Evolutionary conservation across 345 rosid species (phyloP), one percentile per base, ranked within the genome.

Genomic region (Aquilaria sinensis): DNA sequence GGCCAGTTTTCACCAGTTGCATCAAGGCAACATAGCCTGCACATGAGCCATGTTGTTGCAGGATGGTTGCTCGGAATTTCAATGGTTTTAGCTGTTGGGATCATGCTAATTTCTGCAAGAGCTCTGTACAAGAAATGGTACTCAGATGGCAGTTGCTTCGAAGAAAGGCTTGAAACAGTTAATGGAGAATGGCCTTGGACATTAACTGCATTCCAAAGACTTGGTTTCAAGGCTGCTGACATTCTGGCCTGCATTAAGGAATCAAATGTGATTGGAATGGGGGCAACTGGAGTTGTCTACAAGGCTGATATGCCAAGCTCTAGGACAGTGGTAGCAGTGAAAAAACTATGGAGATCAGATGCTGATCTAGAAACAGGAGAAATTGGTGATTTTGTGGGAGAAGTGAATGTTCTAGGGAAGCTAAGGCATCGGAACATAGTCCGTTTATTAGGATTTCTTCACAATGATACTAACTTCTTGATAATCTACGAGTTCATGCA

Each of bases 111-210:
- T n/a, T 67, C 71, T 29, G 73, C 73, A 33, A 64, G 83, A 54
- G 63, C 65, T 51, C 51, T 86, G 29, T 86, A 85, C 61, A 82
- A 77, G 56, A 83, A 67, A 68, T 82, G 89, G 90, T 71, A 81
- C 46, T 57, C 80, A 0, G 67, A 69, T 50, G 83, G 90, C 47
- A 71, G 79, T 70, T 84, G 88, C 75, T 76, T 80, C 7, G 78
- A 72, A 58, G 87, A 79, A 60, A 72, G 71, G 60, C 72, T 74
- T 7, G 84, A 75, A 51, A 73, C 68, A 62, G 83, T 85, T 30
- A 73, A 60, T 2, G 83, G 79, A 58, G 88, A 85, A 62, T 94
- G 99, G 96, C 96, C 99, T 2, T 94, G 99, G 99, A 83, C 85
- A 71, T 57, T 90, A 51, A 75, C 81, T 85, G 97, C 92, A 72